Conservation (phyloP, 352 stramenopile genomes). For the Blastocystis sp. region DNA sequence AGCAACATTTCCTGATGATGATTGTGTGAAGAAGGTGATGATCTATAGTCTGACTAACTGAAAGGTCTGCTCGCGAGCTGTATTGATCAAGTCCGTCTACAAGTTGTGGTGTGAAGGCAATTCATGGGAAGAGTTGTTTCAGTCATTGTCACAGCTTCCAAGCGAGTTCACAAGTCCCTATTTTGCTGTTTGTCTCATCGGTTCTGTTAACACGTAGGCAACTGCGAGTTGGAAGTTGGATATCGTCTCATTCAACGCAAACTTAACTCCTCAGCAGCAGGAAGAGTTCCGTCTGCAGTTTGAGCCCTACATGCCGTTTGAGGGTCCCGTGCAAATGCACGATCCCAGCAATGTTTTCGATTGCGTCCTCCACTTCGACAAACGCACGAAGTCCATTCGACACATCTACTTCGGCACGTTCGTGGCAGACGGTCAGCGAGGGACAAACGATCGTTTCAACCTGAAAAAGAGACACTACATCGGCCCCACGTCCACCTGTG, state of each 20-base stretch:
- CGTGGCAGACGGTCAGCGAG: slow-evolving; percentile 22
- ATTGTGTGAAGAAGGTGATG: slow-evolving; percentile 68
- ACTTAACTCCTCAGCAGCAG: background rate
- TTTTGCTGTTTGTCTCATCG: background rate
- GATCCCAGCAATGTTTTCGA: background rate
- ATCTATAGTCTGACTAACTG: background rate
- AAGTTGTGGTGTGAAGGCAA: slow-evolving; percentile 23
- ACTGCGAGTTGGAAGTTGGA: background rate
- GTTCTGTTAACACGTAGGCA: background rate
- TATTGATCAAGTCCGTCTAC: slow-evolving; percentile 52
- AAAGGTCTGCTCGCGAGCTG: slow-evolving; percentile 15
- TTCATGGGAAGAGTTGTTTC: slow-evolving; percentile 25
- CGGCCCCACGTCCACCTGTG: slow-evolving; percentile 92
- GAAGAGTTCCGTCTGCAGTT: slow-evolving; percentile 28
- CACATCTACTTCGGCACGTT: slow-evolving; percentile 15
- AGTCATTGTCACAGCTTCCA: background rate
- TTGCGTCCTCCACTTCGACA: background rate
- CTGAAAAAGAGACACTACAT: slow-evolving; percentile 73
- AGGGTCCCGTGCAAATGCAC: background rate
- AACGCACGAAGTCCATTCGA: background rate
- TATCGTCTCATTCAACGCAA: slow-evolving; percentile 8
- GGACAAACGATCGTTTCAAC: slow-evolving; percentile 24
- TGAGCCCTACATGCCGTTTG: slow-evolving; percentile 23
- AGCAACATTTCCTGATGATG: slow-evolving; percentile 68
- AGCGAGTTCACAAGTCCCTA: slow-evolving; percentile 18